Percentiles rank a stretch among this genome's conserved stretches.
Evolutionary conservation across 352 stramenopile genomes (phyloP).

Genomic region (Phytophthora pisi): DNA sequence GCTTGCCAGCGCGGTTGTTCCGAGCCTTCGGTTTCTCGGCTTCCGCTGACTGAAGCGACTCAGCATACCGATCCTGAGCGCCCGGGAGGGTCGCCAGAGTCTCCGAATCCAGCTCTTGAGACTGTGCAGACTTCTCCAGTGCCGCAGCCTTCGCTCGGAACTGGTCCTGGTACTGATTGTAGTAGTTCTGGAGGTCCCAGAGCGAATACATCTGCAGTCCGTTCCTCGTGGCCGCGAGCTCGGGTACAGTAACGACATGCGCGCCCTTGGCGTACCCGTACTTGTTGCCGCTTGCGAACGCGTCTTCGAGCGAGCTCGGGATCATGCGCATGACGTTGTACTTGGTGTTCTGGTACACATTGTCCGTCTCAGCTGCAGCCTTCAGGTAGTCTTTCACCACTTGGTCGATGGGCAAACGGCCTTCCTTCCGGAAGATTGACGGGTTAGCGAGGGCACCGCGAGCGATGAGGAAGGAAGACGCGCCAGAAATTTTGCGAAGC

Average conservation of each 20-base stretch:
- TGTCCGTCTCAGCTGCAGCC: conserved; percentile 79
- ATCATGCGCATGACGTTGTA: conserved; percentile 90
- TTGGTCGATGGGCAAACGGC: conserved; percentile 63
- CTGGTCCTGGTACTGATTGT: conserved; percentile 56
- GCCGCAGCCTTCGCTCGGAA: conserved; percentile 54
- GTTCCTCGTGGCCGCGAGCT: conserved; percentile 67
- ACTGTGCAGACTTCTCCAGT: conserved; percentile 20
- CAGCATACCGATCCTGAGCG: conserved; percentile 43
- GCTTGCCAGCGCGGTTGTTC: conserved; percentile 34
- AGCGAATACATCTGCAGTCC: conserved; percentile 78
- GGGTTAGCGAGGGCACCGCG: conserved; percentile 83
- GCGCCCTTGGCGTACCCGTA: conserved; percentile 29
- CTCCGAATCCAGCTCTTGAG: conserved; percentile 19
- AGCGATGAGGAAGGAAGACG: conserved; percentile 83
- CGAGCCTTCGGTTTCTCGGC: conserved; percentile 15
- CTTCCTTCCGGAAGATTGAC: conserved; percentile 78
- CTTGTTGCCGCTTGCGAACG: conserved; percentile 31
- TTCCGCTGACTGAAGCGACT: conserved; percentile 19
- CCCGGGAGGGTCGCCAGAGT: conserved; percentile 40
- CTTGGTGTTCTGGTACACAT: conserved; percentile 92
- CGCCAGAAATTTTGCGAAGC: conserved; percentile 65
- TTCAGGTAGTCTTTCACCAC: conserved; percentile 80
- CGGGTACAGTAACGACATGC: conserved; percentile 53
- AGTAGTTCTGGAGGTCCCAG: conserved; percentile 65
- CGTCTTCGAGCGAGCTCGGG: conserved; percentile 65